These are phyloP conservation scores for Nakaseomyces sp. DNA, from an alignment of 1,139 yeast species.

Conservation along the genomic window DNA sequence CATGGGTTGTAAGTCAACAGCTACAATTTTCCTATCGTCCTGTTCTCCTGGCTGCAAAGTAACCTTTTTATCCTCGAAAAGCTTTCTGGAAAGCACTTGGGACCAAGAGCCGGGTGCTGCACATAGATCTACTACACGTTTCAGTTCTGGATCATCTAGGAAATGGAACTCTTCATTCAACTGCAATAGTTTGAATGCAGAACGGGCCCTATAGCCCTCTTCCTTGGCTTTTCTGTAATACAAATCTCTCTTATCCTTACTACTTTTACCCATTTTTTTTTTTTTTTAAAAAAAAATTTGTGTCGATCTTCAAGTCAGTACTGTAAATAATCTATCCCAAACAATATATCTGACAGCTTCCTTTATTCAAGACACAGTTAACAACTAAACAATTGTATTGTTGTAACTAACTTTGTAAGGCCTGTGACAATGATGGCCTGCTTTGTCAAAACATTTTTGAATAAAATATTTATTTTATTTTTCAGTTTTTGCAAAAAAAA, in stretches of 20 bases:
- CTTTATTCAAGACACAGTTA: too few relatives aligned
- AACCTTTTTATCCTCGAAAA: conserved; percentile 35
- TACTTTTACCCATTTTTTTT: conserved; percentile 73
- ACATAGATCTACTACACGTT: conserved; percentile 87
- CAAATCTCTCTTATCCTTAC: conserved; percentile 89
- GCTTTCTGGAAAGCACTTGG: conserved; percentile 75
- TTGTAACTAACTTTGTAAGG: too few relatives aligned
- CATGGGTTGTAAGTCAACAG: conserved; percentile 96
- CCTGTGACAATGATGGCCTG: too few relatives aligned
- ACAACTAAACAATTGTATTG: too few relatives aligned
- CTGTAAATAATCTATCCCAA: too few relatives aligned
- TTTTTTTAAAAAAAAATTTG: neutral
- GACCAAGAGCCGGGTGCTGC: conserved; percentile 99
- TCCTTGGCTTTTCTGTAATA: conserved; percentile 90
- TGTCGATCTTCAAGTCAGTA: too few relatives aligned
- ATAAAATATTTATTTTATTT: too few relatives aligned
- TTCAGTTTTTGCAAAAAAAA: too few relatives aligned
- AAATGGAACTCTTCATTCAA: conserved; percentile 75
- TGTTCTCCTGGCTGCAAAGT: conserved; percentile 29
- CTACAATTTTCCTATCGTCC: conserved; percentile 52
- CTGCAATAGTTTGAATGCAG: conserved; percentile 88
- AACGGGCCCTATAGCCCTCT: conserved; percentile 94
- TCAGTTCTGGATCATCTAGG: conserved; percentile 55
- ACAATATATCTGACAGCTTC: too few relatives aligned
- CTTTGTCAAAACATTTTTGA: too few relatives aligned